phyloP scores from a whole-genome alignment of 2,329 filamentous ascomycete species.

The Fusarium sp. region DNA sequence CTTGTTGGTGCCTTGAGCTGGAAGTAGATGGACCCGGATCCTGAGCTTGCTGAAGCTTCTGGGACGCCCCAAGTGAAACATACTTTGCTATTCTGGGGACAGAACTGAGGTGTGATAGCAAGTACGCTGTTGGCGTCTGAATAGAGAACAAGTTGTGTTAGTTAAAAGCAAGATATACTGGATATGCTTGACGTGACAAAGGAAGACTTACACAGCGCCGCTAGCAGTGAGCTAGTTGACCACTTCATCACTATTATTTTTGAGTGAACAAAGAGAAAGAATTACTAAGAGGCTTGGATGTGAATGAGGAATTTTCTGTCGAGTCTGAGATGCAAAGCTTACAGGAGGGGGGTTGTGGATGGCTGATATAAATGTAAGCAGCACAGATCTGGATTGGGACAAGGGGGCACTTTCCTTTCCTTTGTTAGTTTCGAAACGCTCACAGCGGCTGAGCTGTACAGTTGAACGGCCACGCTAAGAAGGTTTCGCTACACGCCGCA shows the following conservation, averaged over 20 bases:
- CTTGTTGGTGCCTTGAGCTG: conserved; percentile 66
- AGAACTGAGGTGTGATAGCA: conserved; percentile 51
- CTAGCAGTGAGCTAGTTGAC: conserved; percentile 24
- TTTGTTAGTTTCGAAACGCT: conserved; percentile 13
- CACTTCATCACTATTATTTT: conserved; percentile 35
- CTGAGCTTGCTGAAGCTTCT: conserved; percentile 57
- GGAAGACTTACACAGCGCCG: conserved; percentile 39
- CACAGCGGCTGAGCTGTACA: conserved; percentile 6
- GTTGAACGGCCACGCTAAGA: neutral
- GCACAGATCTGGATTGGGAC: conserved; percentile 24
- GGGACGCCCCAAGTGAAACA: conserved; percentile 70
- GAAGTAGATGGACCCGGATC: conserved; percentile 68
- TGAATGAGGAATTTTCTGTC: conserved; percentile 6
- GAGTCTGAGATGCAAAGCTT: neutral
- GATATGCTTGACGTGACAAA: neutral
- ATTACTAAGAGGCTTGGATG: neutral
- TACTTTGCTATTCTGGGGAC: conserved; percentile 55
- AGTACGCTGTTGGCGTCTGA: conserved; percentile 38
- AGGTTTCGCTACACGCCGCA: conserved; percentile 12
- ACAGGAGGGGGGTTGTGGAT: conserved; percentile 15
- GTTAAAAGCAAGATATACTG: neutral
- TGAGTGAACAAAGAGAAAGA: neutral
- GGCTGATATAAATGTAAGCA: conserved; percentile 30
- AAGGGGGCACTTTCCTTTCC: conserved; percentile 4
- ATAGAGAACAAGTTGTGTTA: conserved; percentile 11